phyloP scores from a whole-genome alignment of 2,329 filamentous ascomycete genomes.

The Graphium sp. region DNA sequence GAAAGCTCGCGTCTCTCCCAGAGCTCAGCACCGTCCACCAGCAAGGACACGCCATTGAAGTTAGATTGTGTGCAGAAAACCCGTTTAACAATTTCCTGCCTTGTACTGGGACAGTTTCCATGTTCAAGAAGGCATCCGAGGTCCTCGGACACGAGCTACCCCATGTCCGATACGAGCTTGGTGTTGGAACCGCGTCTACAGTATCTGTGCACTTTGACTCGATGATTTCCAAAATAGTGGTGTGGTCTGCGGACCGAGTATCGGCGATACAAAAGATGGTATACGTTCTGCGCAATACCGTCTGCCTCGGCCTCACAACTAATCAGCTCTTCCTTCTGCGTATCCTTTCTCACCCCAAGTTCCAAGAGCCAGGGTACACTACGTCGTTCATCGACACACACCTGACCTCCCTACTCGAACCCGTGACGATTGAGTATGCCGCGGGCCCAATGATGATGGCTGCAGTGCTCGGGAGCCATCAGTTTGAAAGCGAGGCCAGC shows the following conservation, averaged over 20 bases:
- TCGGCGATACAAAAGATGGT: constrained; percentile 15
- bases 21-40: constrained; percentile 7
- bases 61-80: constrained; percentile 22
- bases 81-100: constrained; percentile 7
- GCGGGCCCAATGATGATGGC: constrained; percentile 2
- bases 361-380: constrained; percentile 45
- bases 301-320: constrained; percentile 28
- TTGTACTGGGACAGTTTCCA: constrained; percentile 12
- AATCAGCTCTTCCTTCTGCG: constrained; percentile 56
- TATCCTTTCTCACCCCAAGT: constrained; percentile 42
- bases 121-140: constrained; percentile 10
- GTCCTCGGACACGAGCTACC: constrained; percentile 6
- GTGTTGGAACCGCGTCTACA: constrained; percentile 13
- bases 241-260: constrained; percentile 15
- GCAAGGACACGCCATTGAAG: constrained; percentile 19
- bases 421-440: neutral
- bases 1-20: constrained; percentile 2
- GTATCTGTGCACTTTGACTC: constrained; percentile 25
- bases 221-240: constrained; percentile 24
- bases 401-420: neutral
- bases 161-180: constrained; percentile 19
- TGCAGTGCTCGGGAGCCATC: constrained; percentile 1
- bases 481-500: neutral
- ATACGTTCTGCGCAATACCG: constrained; percentile 12
- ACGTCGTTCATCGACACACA: constrained; percentile 42